Percentiles rank a stretch among this genome's conserved stretches.
Evolutionary conservation across 352 stramenopile genomes (phyloP).

Genomic region (Pythium plurisporium): DNA sequence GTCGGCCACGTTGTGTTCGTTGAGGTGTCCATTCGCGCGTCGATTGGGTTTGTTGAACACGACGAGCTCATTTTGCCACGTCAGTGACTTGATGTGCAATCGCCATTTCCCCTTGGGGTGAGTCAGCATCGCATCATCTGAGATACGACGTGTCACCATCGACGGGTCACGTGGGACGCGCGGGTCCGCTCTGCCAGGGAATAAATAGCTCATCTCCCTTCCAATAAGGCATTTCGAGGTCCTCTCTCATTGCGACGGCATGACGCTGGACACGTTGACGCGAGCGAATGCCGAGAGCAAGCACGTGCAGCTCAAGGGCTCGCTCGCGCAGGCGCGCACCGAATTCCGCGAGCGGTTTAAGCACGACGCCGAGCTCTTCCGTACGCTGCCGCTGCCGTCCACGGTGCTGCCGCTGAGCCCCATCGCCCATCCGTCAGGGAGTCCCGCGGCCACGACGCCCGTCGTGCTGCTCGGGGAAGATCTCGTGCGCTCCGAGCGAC

Average conservation of each 20-base stretch:
- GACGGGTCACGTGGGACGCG: too few species aligned
- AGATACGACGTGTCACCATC: too few species aligned
- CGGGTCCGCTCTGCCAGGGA: too few species aligned
- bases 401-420: background rate
- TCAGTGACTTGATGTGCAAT: too few species aligned
- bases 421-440: conserved; percentile 2
- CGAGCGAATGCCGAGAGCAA: conserved; percentile 48
- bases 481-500: conserved; percentile 46
- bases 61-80: too few species aligned
- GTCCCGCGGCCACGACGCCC: background rate
- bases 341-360: conserved; percentile 50
- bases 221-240: too few species aligned
- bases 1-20: too few species aligned
- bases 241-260: conserved; percentile 16
- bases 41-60: too few species aligned
- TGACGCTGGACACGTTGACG: conserved; percentile 69
- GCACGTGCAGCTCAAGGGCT: conserved; percentile 53
- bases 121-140: too few species aligned
- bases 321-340: conserved; percentile 35
- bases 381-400: conserved; percentile 17
- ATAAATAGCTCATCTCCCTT: background rate
- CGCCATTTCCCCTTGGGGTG: too few species aligned
- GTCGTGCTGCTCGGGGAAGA: conserved; percentile 26
- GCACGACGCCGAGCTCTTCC: conserved; percentile 47
- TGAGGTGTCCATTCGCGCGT: too few species aligned